Percentiles rank a stretch among this genome's conserved stretches.
phyloP scores from a whole-genome alignment of 768 basidiomycete genomes.

The Trichaptum fuscoviolaceum region DNA sequence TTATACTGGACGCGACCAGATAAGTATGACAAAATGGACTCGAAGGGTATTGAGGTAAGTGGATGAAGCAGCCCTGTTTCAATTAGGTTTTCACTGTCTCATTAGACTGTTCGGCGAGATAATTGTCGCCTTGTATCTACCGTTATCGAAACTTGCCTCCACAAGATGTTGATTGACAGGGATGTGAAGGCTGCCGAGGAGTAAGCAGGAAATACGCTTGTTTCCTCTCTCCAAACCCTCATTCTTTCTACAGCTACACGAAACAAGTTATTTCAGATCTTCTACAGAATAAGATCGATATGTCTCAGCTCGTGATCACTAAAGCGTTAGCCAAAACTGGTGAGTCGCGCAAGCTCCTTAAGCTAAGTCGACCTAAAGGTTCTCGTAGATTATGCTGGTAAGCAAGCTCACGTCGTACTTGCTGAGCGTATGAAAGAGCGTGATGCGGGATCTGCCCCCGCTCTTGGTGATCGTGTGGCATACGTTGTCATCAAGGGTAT shows the following conservation, averaged over 20 bases:
- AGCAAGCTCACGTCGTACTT: constrained; percentile 95
- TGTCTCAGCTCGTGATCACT: constrained; percentile 99
- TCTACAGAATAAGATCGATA: constrained; percentile 94
- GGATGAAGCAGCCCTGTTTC: constrained; percentile 1
- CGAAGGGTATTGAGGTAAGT: constrained; percentile 95
- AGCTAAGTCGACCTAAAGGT: background rate
- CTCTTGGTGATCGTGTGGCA: constrained; percentile 97
- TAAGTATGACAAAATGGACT: constrained; percentile 99
- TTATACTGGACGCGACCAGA: constrained; percentile 95
- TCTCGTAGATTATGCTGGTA: constrained; percentile 76
- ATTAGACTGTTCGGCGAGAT: constrained; percentile 92
- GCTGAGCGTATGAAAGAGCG: constrained; percentile 94
- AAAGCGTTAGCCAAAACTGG: constrained; percentile 91
- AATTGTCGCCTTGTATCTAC: constrained; percentile 98
- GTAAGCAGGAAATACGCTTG: constrained; percentile 39
- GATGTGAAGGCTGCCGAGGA: constrained; percentile 92
- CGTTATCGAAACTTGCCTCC: constrained; percentile 95
- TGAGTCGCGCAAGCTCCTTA: constrained; percentile 24
- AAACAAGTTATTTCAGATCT: constrained; percentile 93
- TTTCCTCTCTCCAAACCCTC: background rate
- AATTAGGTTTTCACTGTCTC: background rate
- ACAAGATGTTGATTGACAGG: constrained; percentile 95
- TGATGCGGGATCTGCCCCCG: constrained; percentile 95
- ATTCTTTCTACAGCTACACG: constrained; percentile 59
- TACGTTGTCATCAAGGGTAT: constrained; percentile 98